Conservation (phyloP, 306 rosid genomes). For the Hippophae gyantsensis region DNA sequence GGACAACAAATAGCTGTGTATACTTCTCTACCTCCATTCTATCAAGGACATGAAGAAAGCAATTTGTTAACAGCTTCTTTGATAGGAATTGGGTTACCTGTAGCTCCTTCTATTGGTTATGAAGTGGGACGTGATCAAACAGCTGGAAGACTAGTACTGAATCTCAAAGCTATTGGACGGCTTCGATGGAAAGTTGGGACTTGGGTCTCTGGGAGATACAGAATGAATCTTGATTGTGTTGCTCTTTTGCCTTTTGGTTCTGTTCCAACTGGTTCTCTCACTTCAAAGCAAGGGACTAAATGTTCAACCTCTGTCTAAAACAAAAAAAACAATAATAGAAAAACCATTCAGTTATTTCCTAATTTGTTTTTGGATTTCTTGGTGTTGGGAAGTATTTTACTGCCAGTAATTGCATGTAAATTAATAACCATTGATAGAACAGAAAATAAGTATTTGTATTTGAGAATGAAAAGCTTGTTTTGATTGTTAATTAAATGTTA, state of each 20-base stretch:
- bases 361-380: conserved; percentile 28
- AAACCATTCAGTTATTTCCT: background rate
- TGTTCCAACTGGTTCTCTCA: conserved; percentile 38
- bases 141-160: conserved; percentile 48
- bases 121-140: conserved; percentile 65
- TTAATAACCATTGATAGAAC: conserved; percentile 17
- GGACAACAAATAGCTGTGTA: conserved; percentile 62
- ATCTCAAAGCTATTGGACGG: conserved; percentile 51
- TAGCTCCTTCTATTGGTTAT: conserved; percentile 67
- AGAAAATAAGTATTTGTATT: conserved; percentile 22
- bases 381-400: conserved; percentile 20
- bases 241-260: conserved; percentile 58
- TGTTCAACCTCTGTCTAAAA: conserved; percentile 65
- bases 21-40: conserved; percentile 64
- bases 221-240: conserved; percentile 64
- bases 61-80: conserved; percentile 62
- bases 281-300: conserved; percentile 43
- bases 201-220: conserved; percentile 81
- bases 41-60: conserved; percentile 54
- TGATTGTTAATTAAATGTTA: conserved; percentile 7
- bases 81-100: conserved; percentile 48
- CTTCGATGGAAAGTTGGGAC: conserved; percentile 88
- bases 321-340: background rate
- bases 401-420: conserved; percentile 24
- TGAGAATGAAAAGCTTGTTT: conserved; percentile 23